Conservation (phyloP, 495 filamentous ascomycete genomes). For the Aspergillus indologenus region DNA sequence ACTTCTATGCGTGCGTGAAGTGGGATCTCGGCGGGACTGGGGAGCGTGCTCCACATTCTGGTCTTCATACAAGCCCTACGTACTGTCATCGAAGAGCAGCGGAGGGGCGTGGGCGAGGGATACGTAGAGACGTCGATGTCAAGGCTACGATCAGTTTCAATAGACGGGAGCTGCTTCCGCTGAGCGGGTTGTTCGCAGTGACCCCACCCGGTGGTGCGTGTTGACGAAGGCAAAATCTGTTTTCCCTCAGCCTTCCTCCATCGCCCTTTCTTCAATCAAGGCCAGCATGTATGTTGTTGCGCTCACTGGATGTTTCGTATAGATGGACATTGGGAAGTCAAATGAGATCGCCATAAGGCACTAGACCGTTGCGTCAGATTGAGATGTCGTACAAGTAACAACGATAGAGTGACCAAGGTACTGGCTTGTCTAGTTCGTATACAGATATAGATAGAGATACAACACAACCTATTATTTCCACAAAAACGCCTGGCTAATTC, state of each 20-base stretch:
- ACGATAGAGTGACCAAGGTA: not conserved
- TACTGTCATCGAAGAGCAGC: not conserved
- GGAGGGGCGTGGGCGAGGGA: not conserved
- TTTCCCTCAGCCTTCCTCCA: too few relatives aligned
- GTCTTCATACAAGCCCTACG: too few relatives aligned
- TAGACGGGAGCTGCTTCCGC: conserved; percentile 1
- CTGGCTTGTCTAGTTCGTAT: too few relatives aligned
- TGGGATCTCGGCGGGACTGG: conserved; percentile 19
- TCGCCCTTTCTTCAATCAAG: too few relatives aligned
- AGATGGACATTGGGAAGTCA: too few relatives aligned
- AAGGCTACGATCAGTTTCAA: conserved; percentile 12
- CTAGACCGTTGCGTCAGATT: too few relatives aligned
- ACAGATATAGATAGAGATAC: not conserved
- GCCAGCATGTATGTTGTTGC: too few relatives aligned
- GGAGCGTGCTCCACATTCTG: too few relatives aligned
- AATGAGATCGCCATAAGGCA: too few relatives aligned
- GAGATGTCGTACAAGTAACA: too few relatives aligned
- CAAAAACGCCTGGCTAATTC: conserved; percentile 10
- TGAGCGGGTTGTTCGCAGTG: not conserved
- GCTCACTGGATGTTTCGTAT: too few relatives aligned
- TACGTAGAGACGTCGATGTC: not conserved
- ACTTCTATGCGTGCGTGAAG: conserved; percentile 35
- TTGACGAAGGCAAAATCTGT: too few relatives aligned
- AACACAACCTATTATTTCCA: conserved; percentile 4
- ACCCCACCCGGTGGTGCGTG: not conserved